phyloP scores from a whole-genome alignment of 192 early-diverging fungal genomes.

The Coemansia aciculifera region DNA sequence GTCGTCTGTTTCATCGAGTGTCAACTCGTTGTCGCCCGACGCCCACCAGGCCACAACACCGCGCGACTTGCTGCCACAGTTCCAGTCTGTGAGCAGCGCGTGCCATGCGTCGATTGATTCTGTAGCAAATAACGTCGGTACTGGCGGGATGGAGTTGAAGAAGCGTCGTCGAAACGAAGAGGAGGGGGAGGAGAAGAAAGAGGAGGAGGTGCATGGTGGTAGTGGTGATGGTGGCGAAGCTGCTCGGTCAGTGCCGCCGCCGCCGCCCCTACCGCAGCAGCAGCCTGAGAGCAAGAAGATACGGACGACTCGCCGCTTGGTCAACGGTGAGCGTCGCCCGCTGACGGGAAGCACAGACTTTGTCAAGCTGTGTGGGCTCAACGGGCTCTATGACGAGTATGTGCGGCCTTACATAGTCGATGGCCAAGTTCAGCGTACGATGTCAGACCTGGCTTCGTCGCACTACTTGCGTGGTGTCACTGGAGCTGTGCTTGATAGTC shows the following conservation, averaged over 20 bases:
- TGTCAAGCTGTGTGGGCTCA: conserved; percentile 36
- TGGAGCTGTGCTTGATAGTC: conserved; percentile 1
- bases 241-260: not conserved
- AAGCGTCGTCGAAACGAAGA: conserved; percentile 6
- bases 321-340: conserved; percentile 5
- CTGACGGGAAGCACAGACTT: conserved; percentile 45
- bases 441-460: conserved; percentile 38
- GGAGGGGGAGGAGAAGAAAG: not conserved
- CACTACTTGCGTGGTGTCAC: conserved; percentile 30
- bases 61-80: conserved; percentile 40
- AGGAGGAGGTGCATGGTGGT: not conserved
- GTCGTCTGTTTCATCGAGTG: conserved; percentile 50
- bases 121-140: not conserved
- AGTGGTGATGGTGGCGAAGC: not conserved
- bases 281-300: conserved; percentile 1
- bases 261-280: not conserved
- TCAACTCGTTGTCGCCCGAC: conserved; percentile 47
- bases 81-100: conserved; percentile 11
- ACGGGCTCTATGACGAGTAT: conserved; percentile 35
- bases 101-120: not conserved
- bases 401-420: conserved; percentile 36
- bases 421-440: conserved; percentile 7
- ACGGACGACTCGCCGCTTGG: conserved; percentile 5
- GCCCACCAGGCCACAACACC: conserved; percentile 24
- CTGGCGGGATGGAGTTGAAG: not conserved